Base-by-base conservation (phyloP, 1,284 basidiomycete species). In the Leccinum cinnamomeum region DNA sequence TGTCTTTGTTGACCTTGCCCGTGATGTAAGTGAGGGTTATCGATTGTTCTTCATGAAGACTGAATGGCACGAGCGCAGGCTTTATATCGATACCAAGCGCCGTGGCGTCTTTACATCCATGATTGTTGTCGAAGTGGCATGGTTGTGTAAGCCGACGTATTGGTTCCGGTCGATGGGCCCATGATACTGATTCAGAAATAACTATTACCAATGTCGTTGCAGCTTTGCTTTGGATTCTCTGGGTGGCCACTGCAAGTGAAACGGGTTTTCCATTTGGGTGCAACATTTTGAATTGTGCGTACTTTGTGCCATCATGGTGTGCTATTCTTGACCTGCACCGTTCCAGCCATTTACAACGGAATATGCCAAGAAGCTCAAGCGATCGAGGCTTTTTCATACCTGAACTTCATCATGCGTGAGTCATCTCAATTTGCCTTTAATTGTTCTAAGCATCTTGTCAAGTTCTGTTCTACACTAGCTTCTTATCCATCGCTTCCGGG, bases 151-250 rank as follows among this genome's bases (percentile, higher is more conserved):
- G 77, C 58, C 16, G 30, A 37, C 46, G 18, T 48, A 48, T 48
- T 20, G 46, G 6, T 48, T 48, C 18, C 11, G 12, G 18, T 20
- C 18, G 11, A 20, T 48, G 18, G 30, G 1, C 11, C 18, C 12
- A 2, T 28, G 25, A 28, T 48, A 14, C 18, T 44, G 28, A 56
- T 53, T 28, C 18, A 30, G 30, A 1, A 30, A 30, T 30, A 30
- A 30, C 30, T 30, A 7, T 48, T 41, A 44, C 53, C 53, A n/a
- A 57, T 56, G 14, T 56, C 53, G 5, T 46, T 64, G 7, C 55
- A 86, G 86, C 68, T 61, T 46, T 85, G 54, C 78, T 89, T 7
- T 85, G 81, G 79, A 69, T 88, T 60, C 70, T 89, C 28, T 88
- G 84, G 84, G 75, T 88, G 41, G 77, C 84, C 16, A 77, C 77